Evolutionary conservation across 148 eudicot genomes (phyloP).

Genomic region (Arbutus unedo): DNA sequence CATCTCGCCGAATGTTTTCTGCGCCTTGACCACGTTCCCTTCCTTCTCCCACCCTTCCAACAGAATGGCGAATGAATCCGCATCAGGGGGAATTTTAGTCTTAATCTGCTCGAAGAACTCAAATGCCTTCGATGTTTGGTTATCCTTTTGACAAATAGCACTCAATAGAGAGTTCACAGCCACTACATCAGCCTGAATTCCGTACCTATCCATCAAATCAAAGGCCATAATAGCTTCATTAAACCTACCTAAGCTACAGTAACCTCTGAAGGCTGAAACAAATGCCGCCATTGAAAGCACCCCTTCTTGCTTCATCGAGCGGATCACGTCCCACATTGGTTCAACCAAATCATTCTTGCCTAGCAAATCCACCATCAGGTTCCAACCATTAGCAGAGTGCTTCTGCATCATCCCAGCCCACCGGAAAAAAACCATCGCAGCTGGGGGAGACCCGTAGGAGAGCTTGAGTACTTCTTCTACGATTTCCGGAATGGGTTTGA

Average conservation of each 20-base stretch:
- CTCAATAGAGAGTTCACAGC: constrained; percentile 72
- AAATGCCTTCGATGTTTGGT: constrained; percentile 44
- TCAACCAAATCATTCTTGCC: constrained; percentile 80
- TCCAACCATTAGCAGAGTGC: constrained; percentile 58
- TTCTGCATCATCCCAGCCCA: constrained; percentile 55
- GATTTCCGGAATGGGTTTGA: constrained; percentile 49
- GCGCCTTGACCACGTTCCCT: constrained; percentile 60
- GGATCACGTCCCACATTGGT: constrained; percentile 81
- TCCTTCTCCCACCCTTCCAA: constrained; percentile 83
- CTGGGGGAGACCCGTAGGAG: constrained; percentile 51
- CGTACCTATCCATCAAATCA: constrained; percentile 78
- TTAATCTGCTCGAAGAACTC: constrained; percentile 62
- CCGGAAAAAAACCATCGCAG: constrained; percentile 61
- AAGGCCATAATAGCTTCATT: constrained; percentile 75
- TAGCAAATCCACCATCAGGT: constrained; percentile 85
- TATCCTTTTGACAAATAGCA: constrained; percentile 55
- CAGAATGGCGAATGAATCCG: constrained; percentile 63
- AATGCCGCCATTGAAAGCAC: constrained; percentile 50
- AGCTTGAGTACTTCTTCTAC: constrained; percentile 74
- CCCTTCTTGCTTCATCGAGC: constrained; percentile 73
- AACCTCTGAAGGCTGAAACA: constrained; percentile 60
- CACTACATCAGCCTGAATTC: constrained; percentile 56
- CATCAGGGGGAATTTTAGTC: constrained; percentile 55
- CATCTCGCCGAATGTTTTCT: constrained; percentile 80
- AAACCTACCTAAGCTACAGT: constrained; percentile 49